A percentile compares a stretch with the other conserved stretches of the same genome.
phyloP scores from a whole-genome alignment of 257 asterid species.

The Craterostigma plantagineum region DNA sequence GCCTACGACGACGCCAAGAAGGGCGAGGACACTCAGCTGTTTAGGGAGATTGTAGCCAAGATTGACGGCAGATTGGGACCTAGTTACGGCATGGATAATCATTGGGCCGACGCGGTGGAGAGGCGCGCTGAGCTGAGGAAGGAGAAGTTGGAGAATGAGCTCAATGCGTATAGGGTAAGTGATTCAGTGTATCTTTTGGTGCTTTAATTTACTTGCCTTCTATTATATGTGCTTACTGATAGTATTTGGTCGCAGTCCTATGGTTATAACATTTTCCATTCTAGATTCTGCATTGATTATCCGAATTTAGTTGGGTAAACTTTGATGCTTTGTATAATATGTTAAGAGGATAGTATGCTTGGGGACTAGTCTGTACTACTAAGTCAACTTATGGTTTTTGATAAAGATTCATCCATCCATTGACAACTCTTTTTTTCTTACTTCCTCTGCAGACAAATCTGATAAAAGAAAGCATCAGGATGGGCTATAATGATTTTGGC shows the following conservation, averaged over 20 bases:
- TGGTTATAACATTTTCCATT: too few relatives aligned
- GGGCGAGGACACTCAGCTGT: constrained; percentile 79
- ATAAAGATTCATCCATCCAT: neutral
- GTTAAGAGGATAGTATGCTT: too few relatives aligned
- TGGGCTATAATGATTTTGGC: constrained; percentile 98
- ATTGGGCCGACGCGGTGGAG: constrained; percentile 72
- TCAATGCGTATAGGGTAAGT: constrained; percentile 67
- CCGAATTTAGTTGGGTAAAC: too few relatives aligned
- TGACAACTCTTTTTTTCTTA: neutral
- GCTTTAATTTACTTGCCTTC: neutral
- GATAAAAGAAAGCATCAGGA: constrained; percentile 92
- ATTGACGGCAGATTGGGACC: constrained; percentile 68
- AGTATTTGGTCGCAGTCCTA: neutral
- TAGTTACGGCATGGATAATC: constrained; percentile 34
- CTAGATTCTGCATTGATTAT: too few relatives aligned
- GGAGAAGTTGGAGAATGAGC: constrained; percentile 90
- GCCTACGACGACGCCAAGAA: constrained; percentile 90
- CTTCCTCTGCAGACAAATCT: constrained; percentile 59
- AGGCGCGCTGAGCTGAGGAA: constrained; percentile 60
- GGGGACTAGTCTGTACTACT: neutral
- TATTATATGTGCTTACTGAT: neutral
- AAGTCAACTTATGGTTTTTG: too few relatives aligned
- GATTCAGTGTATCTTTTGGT: neutral
- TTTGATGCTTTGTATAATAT: too few relatives aligned
- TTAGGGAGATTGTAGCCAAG: constrained; percentile 61